Base-by-base conservation (phyloP, 768 basidiomycete species). In the Leucogyrophana mollusca region DNA sequence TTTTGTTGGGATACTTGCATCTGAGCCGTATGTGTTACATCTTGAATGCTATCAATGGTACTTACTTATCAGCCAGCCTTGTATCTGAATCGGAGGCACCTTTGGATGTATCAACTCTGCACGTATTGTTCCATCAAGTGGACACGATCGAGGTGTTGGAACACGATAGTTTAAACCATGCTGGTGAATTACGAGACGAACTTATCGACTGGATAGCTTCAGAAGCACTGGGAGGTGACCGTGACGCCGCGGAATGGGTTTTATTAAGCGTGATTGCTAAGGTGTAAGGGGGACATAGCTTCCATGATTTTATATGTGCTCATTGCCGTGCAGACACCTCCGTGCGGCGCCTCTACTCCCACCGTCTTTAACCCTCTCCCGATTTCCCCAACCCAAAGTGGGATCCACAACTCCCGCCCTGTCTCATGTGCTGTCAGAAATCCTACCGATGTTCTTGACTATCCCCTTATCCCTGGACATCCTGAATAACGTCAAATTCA, bases 171-270 rank as follows among this genome's bases (percentile, higher is more conserved):
- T 16, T 54, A 42, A 38, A 49, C 40, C 16, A 45, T 30, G 43
- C 51, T 11, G 34, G 55, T 11, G 53, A 57, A 4, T 47, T 80
- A 13, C 72, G 85, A 30, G 57, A 72, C 7, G 76, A 83, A 36
- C 69, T 93, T 14, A 72, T 91, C 32, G 51, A 67, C 0, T 93
- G 90, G 90, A 77, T 93, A 40, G 85, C 89, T 1, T 64, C 74
- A 18, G 80, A 87, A 56, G 80, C 74, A 9, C 71, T 92, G 4
- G 85, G 74, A 0, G 84, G 86, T 4, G 90, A 93, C 56, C 61
- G 55, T 23, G 69, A 78, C 17, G 82, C 83, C 2, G 87, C 89
- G 18, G 84, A 90, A 64, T 90, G 85, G 85, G 70, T 87, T 6
- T 69, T 92, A 4, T 69, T 91, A 21, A 69, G 75, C 34, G 57